Evolutionary conservation across 345 rosid species (phyloP).

Genomic region (Eucalyptus decipiens): DNA sequence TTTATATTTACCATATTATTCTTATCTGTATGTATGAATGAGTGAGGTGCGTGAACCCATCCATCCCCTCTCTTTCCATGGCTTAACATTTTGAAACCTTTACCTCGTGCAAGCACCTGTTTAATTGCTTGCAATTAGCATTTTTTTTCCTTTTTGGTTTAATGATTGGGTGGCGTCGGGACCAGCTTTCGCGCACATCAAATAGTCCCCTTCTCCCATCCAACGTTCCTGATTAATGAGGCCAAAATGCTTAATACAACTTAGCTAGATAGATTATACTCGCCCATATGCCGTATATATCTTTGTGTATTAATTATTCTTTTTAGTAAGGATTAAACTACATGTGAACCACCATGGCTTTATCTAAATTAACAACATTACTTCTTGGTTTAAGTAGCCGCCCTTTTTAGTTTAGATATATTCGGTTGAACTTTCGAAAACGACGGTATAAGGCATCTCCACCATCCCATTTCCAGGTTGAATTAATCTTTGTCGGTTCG

Average conservation of each 20-base stretch:
- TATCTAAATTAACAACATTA: not conserved
- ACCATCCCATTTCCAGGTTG: not conserved
- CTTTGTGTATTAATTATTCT: not conserved
- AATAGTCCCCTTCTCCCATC: not conserved
- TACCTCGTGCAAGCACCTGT: not conserved
- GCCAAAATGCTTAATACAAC: not conserved
- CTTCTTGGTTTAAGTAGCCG: not conserved
- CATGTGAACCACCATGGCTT: not conserved
- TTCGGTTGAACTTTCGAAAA: not conserved
- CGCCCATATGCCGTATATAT: not conserved
- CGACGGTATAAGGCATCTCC: not conserved
- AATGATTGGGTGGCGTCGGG: not conserved
- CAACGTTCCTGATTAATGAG: not conserved
- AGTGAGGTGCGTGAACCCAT: not conserved
- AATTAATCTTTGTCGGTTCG: not conserved
- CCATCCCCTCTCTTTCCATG: not conserved
- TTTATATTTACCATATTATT: too few species aligned
- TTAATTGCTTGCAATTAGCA: not conserved
- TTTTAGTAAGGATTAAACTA: not conserved
- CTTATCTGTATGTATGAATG: not conserved
- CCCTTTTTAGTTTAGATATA: not conserved
- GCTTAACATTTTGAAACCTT: not conserved
- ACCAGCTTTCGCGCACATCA: not conserved
- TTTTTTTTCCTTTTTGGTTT: not conserved
- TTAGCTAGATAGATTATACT: not conserved